Base-by-base conservation (phyloP, 345 rosid species). In the Bruguiera sexangula region DNA sequence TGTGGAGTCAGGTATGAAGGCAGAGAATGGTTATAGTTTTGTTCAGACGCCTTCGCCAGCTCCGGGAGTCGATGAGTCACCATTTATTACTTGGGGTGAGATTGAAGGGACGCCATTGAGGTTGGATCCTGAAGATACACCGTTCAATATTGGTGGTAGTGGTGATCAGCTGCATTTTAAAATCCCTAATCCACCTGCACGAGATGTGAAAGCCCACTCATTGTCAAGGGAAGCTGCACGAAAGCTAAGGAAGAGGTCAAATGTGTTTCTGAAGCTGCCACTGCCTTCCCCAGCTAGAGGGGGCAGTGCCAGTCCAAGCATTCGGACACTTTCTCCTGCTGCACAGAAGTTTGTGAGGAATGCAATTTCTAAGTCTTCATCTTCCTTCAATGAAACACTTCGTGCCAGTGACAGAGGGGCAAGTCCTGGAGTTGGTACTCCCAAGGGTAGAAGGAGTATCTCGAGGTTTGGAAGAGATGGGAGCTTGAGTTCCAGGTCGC, bases 11-110 rank as follows among this genome's bases (percentile, higher is more conserved):
- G 90, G 69, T 22, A 95, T 90, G 81, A 86, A 77, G 75, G 87
- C 96, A 0, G 97, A 86, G 55, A 87, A 90, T 63, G 99, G 99
- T 26, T 95, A 92, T 80, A 87, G 84, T 62, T 92, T 87, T 82
- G 97, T 92, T 36, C 84, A 62, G 82, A 95, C 97, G 6, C 99
- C 99, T 8, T 92, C 97, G 46, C 97, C 99, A 8, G 95, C 93
- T 13, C 97, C 99, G 0, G 98, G 98, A 52, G 89, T 78, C 60
- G 98, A 92, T 78, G 97, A 82, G 50, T 95, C 98, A 0, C 99
- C 99, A 0, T 90, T 95, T 79, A 83, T 95, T 32, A 95, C 99
- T 0, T 95, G 98, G 99, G 99, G 98, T 83, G 97, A 95, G 82
- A 92, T 95, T 29, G 99, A 95, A 69, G 98, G 98, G 60, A 95